Conservation (phyloP, 371 early-diverging fungal genomes). For the Mucor irregularis region DNA sequence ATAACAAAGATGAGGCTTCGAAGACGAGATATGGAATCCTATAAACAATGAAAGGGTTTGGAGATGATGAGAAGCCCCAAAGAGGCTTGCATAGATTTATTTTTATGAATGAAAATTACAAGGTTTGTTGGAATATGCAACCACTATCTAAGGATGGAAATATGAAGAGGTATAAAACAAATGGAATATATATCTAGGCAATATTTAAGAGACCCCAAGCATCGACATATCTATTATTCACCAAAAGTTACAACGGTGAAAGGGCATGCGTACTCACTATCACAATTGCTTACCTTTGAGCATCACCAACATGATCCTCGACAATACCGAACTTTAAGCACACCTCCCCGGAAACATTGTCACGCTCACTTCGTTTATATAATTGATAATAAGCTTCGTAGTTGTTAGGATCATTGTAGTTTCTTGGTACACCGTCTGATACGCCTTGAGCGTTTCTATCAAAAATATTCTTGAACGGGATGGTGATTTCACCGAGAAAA, state of each 20-base stretch:
- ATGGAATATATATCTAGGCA: too few relatives aligned
- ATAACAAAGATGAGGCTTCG: too few relatives aligned
- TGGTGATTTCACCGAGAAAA: conserved; percentile 63
- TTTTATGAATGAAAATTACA: too few relatives aligned
- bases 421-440: conserved; percentile 41
- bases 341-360: conserved; percentile 45
- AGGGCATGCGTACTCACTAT: too few relatives aligned
- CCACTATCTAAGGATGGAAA: too few relatives aligned
- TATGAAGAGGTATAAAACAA: too few relatives aligned
- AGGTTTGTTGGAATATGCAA: too few relatives aligned
- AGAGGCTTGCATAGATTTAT: too few relatives aligned
- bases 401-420: conserved; percentile 57
- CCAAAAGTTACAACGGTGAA: not conserved
- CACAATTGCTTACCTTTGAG: conserved; percentile 30
- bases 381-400: conserved; percentile 37
- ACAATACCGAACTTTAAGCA: conserved; percentile 45
- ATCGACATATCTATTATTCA: conserved; percentile 7
- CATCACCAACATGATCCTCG: conserved; percentile 39
- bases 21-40: too few relatives aligned
- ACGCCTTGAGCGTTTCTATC: conserved; percentile 47
- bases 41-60: too few relatives aligned
- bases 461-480: conserved; percentile 60
- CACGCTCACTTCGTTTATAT: conserved; percentile 39
- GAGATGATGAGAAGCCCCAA: too few relatives aligned
- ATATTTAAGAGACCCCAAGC: conserved; percentile 12